Evolutionary conservation across 2,329 filamentous ascomycete species (phyloP).

Genomic region (Cladorrhinum sp.): DNA sequence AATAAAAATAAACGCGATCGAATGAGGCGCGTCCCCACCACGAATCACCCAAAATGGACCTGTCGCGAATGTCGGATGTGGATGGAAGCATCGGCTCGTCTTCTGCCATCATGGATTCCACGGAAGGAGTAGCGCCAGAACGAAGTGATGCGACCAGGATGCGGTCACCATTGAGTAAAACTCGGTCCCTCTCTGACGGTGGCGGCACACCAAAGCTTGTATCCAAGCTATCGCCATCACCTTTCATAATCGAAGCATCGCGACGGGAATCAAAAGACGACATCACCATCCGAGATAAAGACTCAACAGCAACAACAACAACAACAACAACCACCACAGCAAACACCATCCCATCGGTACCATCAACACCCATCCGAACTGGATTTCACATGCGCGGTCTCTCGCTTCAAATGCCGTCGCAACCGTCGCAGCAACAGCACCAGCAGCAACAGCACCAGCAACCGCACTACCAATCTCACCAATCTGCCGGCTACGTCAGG

Average conservation of each 20-base stretch:
- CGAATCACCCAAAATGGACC: constrained; percentile 18
- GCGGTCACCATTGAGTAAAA: constrained; percentile 48
- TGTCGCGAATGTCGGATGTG: constrained; percentile 27
- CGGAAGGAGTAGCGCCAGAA: constrained; percentile 20
- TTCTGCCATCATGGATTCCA: constrained; percentile 26
- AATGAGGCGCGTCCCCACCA: constrained; percentile 11
- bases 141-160: constrained; percentile 1
- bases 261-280: constrained; percentile 65
- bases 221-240: constrained; percentile 53
- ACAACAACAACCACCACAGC: constrained; percentile 25
- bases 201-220: constrained; percentile 47
- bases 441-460: background rate
- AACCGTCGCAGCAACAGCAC: background rate
- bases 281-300: constrained; percentile 49
- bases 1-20: background rate
- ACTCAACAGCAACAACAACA: constrained; percentile 28
- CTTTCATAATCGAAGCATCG: constrained; percentile 53
- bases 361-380: constrained; percentile 71
- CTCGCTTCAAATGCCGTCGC: constrained; percentile 63
- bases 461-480: constrained; percentile 7
- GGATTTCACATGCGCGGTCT: constrained; percentile 62
- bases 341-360: constrained; percentile 37
- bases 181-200: constrained; percentile 64
- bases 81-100: constrained; percentile 17
- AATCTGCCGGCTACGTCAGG: constrained; percentile 35